A percentile compares a stretch with the other conserved stretches of the same genome.
phyloP scores from a whole-genome alignment of 768 basidiomycete genomes.

The Sporobolomyces roseus region DNA sequence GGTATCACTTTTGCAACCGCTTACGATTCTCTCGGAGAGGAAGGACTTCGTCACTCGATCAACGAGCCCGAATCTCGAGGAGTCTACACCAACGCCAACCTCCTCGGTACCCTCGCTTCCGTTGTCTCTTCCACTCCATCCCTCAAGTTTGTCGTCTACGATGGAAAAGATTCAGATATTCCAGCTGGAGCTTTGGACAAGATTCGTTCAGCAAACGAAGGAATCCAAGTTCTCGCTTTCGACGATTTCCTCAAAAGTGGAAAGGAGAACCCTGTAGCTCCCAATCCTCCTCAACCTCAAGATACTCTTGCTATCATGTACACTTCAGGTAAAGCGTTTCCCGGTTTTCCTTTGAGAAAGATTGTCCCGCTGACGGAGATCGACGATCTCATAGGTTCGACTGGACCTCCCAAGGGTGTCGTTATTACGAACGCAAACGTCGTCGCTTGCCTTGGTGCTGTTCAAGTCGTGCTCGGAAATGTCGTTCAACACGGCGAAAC shows the following conservation, averaged over 20 bases:
- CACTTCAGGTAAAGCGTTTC: constrained; percentile 53
- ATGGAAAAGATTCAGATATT: constrained; percentile 57
- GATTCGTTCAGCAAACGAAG: constrained; percentile 55
- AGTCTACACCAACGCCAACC: constrained; percentile 87
- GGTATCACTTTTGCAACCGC: constrained; percentile 84
- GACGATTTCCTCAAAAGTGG: constrained; percentile 71
- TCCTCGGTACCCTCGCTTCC: constrained; percentile 70
- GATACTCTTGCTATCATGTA: constrained; percentile 71
- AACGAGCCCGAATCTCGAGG: constrained; percentile 78
- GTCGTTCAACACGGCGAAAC: constrained; percentile 55
- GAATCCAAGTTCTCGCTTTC: constrained; percentile 54
- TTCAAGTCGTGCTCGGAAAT: constrained; percentile 65
- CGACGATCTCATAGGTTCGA: constrained; percentile 59
- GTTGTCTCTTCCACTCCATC: constrained; percentile 70
- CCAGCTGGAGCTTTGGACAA: constrained; percentile 55
- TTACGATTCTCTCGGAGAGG: constrained; percentile 89
- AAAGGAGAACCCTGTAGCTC: constrained; percentile 56
- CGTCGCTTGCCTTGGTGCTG: constrained; percentile 76
- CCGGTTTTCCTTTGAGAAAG: neutral
- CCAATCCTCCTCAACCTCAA: constrained; percentile 55
- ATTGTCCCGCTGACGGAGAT: too few species aligned
- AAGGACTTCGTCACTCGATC: constrained; percentile 71
- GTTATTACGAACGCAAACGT: constrained; percentile 82
- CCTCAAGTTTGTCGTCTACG: constrained; percentile 77
- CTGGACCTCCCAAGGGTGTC: constrained; percentile 92